Evolutionary conservation across 306 rosid genomes (phyloP), one percentile per base, ranked within the genome.

Genomic region (Ziziphus jujuba): DNA sequence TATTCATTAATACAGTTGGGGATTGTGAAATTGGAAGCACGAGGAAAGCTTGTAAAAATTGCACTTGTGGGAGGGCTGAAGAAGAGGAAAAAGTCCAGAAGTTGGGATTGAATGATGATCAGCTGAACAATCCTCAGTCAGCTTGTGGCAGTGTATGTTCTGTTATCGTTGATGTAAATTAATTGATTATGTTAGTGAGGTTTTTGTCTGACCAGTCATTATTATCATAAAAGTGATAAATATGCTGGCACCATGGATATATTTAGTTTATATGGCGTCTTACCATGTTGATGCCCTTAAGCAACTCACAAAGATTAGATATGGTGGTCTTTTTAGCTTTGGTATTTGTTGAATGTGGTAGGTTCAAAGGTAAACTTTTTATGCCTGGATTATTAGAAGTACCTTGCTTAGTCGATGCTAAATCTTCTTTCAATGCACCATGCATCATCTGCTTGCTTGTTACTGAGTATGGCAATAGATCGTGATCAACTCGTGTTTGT

Each of bases 31-130:
- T 80, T 53, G 88, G 99, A 73, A 82, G 87, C 58, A 88, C 95
- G 6, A 93, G 87, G 74, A 93, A 90, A 82, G 99, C 99, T 69
- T 93, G 99, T 85, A 93, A 82, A 83, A 90, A 86, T 72, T 93
- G 97, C 86, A 66, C 49, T 6, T 93, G 98, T 73, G 98, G 98
- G 72, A 86, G 95, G 76, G 97, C 97, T 35, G 97, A 88, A 80
- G 97, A 36, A 62, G 99, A 93, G 80, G 83, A 93, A 73, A 82
- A 84, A 86, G 87, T 82, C 54, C 72, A 89, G 79, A 91, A 93
- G 80, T 56, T 93, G 59, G 89, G 78, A 75, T 77, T 84, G 45
- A 86, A 95, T 12, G 71, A 84, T 15, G 99, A 93, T 70, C 85
- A 84, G 74, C 77, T 87, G 64, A 61, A 74, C 76, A 90, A 90